These are phyloP conservation scores for Pestalotiopsis sp. DNA, from an alignment of 2,329 filamentous ascomycete genomes.

Conservation along the genomic window DNA sequence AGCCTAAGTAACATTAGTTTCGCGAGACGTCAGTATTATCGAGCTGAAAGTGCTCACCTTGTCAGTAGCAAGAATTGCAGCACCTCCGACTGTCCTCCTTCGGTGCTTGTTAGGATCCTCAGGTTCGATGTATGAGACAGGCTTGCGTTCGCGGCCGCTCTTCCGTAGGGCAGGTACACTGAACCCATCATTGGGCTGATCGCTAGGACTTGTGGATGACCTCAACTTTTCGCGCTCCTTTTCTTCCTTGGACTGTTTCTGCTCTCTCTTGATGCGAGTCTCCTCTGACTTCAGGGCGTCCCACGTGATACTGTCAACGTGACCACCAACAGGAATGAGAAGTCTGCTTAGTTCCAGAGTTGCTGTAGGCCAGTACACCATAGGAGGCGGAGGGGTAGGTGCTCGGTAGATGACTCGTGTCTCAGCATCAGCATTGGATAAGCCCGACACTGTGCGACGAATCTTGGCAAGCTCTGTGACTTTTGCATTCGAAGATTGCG, in stretches of 20 bases:
- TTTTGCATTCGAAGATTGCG: conserved; percentile 83
- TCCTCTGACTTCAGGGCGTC: conserved; percentile 78
- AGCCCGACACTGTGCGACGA: conserved; percentile 62
- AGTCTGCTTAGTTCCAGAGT: conserved; percentile 80
- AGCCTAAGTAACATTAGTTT: conserved; percentile 29
- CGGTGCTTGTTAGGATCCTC: conserved; percentile 51
- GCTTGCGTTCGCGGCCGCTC: conserved; percentile 73
- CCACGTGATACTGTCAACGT: conserved; percentile 73
- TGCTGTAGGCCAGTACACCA: conserved; percentile 85
- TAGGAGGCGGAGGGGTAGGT: conserved; percentile 72
- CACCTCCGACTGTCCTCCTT: conserved; percentile 62
- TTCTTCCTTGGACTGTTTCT: conserved; percentile 25
- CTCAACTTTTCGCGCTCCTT: not conserved
- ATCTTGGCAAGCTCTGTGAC: conserved; percentile 69
- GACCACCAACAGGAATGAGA: conserved; percentile 74
- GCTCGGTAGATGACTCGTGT: conserved; percentile 41
- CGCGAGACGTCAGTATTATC: not conserved
- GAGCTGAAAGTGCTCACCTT: conserved; percentile 34
- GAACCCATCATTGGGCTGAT: not conserved
- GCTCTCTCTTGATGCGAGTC: conserved; percentile 63
- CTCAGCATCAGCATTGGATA: conserved; percentile 32
- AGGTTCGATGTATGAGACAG: conserved; percentile 53
- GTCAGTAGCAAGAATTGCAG: conserved; percentile 46
- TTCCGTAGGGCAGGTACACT: conserved; percentile 46
- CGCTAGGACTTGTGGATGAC: not conserved